Evolutionary conservation across 768 basidiomycete genomes (phyloP).

Genomic region (Serendipita sp.): DNA sequence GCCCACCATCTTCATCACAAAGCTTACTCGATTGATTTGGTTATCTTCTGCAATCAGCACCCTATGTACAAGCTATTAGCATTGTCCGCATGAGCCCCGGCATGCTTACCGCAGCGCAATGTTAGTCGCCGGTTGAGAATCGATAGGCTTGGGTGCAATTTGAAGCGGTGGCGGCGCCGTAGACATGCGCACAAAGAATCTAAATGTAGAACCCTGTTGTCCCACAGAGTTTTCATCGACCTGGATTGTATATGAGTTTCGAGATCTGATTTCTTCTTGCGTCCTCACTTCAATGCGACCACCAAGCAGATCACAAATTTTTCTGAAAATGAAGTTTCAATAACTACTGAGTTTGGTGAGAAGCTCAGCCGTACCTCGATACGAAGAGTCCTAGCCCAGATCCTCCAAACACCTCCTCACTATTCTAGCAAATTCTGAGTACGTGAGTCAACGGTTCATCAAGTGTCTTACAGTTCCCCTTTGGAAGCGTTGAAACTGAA

Average conservation of each 20-base stretch:
- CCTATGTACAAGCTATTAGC: background rate
- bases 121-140: background rate
- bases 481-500: slow-evolving; percentile 21
- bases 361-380: slow-evolving; percentile 13
- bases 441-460: slow-evolving; percentile 12
- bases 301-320: slow-evolving; percentile 21
- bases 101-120: background rate
- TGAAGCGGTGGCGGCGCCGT: slow-evolving; percentile 6
- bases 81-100: background rate
- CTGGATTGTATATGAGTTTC: background rate
- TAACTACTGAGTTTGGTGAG: background rate
- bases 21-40: slow-evolving; percentile 16
- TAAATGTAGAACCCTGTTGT: slow-evolving; percentile 24
- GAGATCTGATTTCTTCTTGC: background rate
- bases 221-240: slow-evolving; percentile 23
- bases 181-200: slow-evolving; percentile 23
- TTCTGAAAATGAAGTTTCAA: slow-evolving; percentile 7
- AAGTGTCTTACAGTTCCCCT: slow-evolving; percentile 18
- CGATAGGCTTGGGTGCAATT: background rate
- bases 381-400: slow-evolving; percentile 26
- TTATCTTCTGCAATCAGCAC: slow-evolving; percentile 19
- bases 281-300: slow-evolving; percentile 16
- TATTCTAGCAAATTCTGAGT: slow-evolving; percentile 11
- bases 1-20: background rate
- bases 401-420: slow-evolving; percentile 16